Conservation (phyloP, 805 yeast genomes). For the Metschnikowia gelsemii region DNA sequence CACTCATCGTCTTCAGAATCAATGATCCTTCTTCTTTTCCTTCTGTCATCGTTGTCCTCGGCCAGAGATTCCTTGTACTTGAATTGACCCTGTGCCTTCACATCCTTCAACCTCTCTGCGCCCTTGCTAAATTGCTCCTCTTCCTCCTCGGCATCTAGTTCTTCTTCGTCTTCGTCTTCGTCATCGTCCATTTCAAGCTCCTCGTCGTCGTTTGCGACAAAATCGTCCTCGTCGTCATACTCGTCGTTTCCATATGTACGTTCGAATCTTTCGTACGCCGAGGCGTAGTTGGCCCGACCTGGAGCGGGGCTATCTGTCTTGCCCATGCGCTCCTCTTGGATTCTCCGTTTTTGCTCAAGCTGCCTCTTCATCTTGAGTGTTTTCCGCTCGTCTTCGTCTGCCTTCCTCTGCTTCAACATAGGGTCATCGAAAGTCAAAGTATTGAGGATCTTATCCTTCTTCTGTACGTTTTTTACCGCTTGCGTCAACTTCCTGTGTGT, state of each 20-base stretch:
- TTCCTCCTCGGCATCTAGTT: conserved; percentile 46
- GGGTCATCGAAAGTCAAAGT: conserved; percentile 66
- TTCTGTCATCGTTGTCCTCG: conserved; percentile 32
- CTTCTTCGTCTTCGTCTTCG: conserved; percentile 41
- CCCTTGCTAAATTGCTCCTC: conserved; percentile 52
- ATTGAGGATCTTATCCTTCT: conserved; percentile 49
- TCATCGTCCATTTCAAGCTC: conserved; percentile 37
- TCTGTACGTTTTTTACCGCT: conserved; percentile 55
- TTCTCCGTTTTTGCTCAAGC: conserved; percentile 57
- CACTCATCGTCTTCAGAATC: conserved; percentile 52
- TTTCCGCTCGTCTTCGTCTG: conserved; percentile 61
- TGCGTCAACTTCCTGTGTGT: conserved; percentile 79
- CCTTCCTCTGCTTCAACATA: conserved; percentile 59
- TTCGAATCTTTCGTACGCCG: conserved; percentile 40
- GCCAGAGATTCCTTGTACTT: conserved; percentile 38
- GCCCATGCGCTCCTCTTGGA: conserved; percentile 59
- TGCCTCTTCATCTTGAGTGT: conserved; percentile 64
- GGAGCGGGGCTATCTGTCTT: conserved; percentile 40
- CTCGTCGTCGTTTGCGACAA: conserved; percentile 45
- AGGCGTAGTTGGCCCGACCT: conserved; percentile 22
- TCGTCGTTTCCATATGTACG: conserved; percentile 36
- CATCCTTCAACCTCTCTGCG: conserved; percentile 55
- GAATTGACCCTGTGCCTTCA: conserved; percentile 56
- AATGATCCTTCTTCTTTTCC: conserved; percentile 49
- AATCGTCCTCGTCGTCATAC: conserved; percentile 43